These are phyloP conservation scores for Solanum chmielewskii DNA, from an alignment of 257 asterid species.

Conservation along the genomic window DNA sequence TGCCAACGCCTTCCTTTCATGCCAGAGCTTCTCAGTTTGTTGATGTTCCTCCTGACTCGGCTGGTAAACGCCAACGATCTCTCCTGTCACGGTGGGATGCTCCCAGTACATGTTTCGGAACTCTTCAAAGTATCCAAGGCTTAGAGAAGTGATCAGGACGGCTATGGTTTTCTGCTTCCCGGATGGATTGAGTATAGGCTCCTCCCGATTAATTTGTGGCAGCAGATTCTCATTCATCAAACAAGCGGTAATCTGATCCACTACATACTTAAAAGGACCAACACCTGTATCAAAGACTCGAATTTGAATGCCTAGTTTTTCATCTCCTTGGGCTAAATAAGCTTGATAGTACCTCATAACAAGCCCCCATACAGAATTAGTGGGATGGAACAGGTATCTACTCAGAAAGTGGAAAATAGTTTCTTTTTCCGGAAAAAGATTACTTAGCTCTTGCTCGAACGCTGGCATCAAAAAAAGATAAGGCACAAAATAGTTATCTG, in stretches of 20 bases:
- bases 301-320: conserved; percentile 54
- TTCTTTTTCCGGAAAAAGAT: conserved; percentile 65
- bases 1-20: conserved; percentile 57
- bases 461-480: conserved; percentile 53
- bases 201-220: conserved; percentile 21
- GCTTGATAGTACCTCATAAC: conserved; percentile 48
- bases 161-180: conserved; percentile 24
- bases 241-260: conserved; percentile 58
- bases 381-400: conserved; percentile 67
- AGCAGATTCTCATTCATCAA: conserved; percentile 35
- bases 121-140: conserved; percentile 42
- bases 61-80: conserved; percentile 33
- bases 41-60: conserved; percentile 58
- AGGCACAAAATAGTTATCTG: conserved; percentile 58
- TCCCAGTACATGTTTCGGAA: conserved; percentile 53
- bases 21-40: conserved; percentile 35
- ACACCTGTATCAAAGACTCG: conserved; percentile 27
- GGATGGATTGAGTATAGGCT: not conserved
- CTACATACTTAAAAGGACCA: conserved; percentile 29
- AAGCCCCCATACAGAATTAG: conserved; percentile 66
- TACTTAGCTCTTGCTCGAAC: conserved; percentile 37
- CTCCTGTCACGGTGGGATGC: conserved; percentile 49
- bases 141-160: conserved; percentile 50
- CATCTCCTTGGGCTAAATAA: conserved; percentile 45
- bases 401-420: conserved; percentile 67